Evolutionary conservation across 148 eudicot species (phyloP).

Genomic region (Cornus suecica): DNA sequence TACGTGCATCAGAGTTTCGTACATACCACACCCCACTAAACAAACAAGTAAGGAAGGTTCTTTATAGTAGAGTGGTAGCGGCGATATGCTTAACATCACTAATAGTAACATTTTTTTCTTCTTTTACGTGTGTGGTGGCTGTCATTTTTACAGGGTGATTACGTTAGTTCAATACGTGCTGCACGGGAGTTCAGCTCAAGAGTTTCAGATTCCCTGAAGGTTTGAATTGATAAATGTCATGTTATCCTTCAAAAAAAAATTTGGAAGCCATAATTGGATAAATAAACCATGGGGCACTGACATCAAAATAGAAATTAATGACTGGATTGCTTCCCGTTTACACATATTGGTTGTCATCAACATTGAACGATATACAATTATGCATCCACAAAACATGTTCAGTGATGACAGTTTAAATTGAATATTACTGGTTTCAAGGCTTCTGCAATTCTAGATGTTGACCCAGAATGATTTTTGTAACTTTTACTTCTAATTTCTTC

Average conservation of each 20-base stretch:
- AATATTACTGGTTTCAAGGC: too few species aligned
- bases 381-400: neutral
- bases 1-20: conserved; percentile 64
- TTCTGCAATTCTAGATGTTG: neutral
- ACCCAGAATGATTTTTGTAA: neutral
- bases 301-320: neutral
- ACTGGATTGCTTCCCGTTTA: neutral
- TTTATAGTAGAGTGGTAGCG: neutral
- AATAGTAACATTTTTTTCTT: neutral
- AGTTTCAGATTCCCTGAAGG: conserved; percentile 59
- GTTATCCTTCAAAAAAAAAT: conserved; percentile 1
- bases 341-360: neutral
- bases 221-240: conserved; percentile 8
- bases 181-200: conserved; percentile 59
- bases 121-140: conserved; percentile 13
- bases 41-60: conserved; percentile 40
- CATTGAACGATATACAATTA: neutral
- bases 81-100: neutral
- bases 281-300: neutral
- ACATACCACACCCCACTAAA: conserved; percentile 68
- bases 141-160: conserved; percentile 46
- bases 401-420: neutral
- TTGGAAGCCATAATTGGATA: conserved; percentile 8
- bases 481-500: too few species aligned
- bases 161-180: conserved; percentile 59